A percentile compares a stretch with the other conserved stretches of the same genome.
Evolutionary conservation across 1,139 yeast genomes (phyloP).

Genomic region (Kazachstania sp.): DNA sequence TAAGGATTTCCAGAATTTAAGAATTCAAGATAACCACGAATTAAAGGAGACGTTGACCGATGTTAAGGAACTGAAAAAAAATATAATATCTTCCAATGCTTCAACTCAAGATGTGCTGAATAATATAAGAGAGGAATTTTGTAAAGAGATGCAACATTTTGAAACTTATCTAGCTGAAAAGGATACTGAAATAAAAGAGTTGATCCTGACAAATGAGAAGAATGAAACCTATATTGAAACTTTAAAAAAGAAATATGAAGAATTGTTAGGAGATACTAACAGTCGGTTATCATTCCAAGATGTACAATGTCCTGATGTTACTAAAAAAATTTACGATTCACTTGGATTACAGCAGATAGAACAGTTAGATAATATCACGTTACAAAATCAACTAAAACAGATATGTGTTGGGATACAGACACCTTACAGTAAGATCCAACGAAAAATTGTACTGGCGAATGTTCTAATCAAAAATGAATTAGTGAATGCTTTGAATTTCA

Average conservation of each 20-base stretch:
- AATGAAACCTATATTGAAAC: background rate
- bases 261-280: slow-evolving; percentile 1
- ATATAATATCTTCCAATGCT: background rate
- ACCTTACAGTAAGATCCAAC: slow-evolving; percentile 28
- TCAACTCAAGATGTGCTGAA: background rate
- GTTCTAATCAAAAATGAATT: slow-evolving; percentile 25
- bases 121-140: background rate
- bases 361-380: slow-evolving; percentile 15
- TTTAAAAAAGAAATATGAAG: background rate
- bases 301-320: slow-evolving; percentile 4
- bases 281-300: slow-evolving; percentile 4
- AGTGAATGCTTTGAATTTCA: slow-evolving; percentile 27
- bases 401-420: slow-evolving; percentile 23
- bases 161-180: slow-evolving; percentile 4
- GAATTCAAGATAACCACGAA: background rate
- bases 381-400: slow-evolving; percentile 28
- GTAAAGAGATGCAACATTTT: background rate
- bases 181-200: background rate
- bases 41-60: background rate
- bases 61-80: background rate
- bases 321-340: slow-evolving; percentile 1
- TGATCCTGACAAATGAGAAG: background rate
- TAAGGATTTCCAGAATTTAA: background rate
- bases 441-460: slow-evolving; percentile 25
- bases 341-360: slow-evolving; percentile 6